Evolutionary conservation across 2,329 filamentous ascomycete genomes (phyloP), one percentile per base, ranked within the genome.

Genomic region (Aspergillus chevalieri): DNA sequence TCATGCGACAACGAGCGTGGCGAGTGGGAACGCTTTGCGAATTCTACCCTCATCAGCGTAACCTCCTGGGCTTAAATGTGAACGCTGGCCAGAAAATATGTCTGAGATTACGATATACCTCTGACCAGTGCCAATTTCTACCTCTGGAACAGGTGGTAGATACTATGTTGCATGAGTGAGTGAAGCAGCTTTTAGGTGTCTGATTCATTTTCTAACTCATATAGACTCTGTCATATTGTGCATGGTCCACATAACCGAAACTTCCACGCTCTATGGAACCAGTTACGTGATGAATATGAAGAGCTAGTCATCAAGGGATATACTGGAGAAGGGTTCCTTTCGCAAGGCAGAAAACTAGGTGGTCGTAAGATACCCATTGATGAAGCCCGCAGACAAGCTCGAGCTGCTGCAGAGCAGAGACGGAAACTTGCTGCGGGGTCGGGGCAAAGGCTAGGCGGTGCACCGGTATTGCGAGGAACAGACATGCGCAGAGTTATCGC

Each of bases 1-100:
- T 97, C 54, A 97, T 97, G 91, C 80, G 89, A 56, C 89, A 89
- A 44, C 82, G 88, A 41, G 78, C 78, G 48, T 97, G 90, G 88
- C 85, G 77, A 54, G 88, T 97, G 30, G 78, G 80, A 24, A 81
- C 87, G 44, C 78, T 97, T 14, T 83, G 84, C 44, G 92, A 97
- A 66, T 95, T 97, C 70, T 87, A 88, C 52, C 92, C 92, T 1
- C 75, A 82, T 10, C 79, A 93, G 59, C 70, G 75, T 28, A 87
- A 86, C 57, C 75, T 95, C 1, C 73, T 95, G 38, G 91, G 88
- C 78, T 72, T 95, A 22, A 96, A 97, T 61, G 77, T 86, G 59
- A 87, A 92, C 62, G 71, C 71, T 15, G 90, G 89, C 4, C 78
- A 85, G 62, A 86, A 85, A 64, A 95, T 97, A 56, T 86, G 88